These are phyloP conservation scores for Torrubiella hemipterigena DNA, from an alignment of 2,329 filamentous ascomycete species.

Conservation along the genomic window DNA sequence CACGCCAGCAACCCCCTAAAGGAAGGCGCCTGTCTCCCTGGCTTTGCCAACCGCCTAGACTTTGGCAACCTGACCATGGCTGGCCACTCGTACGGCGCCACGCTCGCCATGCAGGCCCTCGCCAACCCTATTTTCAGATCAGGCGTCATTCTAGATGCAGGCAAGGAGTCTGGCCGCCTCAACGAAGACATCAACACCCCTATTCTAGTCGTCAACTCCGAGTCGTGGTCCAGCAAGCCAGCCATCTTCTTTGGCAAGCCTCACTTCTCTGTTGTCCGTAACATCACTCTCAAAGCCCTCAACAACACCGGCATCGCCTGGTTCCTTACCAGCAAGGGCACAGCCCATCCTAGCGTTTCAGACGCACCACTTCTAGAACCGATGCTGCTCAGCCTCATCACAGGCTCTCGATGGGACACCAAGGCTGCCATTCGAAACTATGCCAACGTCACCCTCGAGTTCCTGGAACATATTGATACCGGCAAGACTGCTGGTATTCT, in stretches of 20 bases:
- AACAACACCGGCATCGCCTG: conserved; percentile 31
- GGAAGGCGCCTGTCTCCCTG: conserved; percentile 32
- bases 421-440: conserved; percentile 46
- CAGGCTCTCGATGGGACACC: conserved; percentile 46
- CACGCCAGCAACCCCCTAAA: conserved; percentile 29
- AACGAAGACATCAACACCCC: conserved; percentile 48
- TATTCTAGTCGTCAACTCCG: conserved; percentile 49
- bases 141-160: conserved; percentile 54
- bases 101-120: conserved; percentile 47
- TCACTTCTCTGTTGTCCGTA: conserved; percentile 51
- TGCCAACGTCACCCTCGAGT: conserved; percentile 44
- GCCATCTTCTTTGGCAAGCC: conserved; percentile 49
- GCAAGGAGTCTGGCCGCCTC: conserved; percentile 49
- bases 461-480: conserved; percentile 34
- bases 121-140: conserved; percentile 24
- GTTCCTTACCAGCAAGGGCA: conserved; percentile 43
- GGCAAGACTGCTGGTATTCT: conserved; percentile 35
- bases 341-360: conserved; percentile 51
- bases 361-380: conserved; percentile 56
- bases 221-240: conserved; percentile 48
- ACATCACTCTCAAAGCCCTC: conserved; percentile 36
- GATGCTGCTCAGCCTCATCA: conserved; percentile 46
- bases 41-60: conserved; percentile 43
- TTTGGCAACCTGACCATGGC: conserved; percentile 40
- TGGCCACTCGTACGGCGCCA: conserved; percentile 57